Base-by-base conservation (phyloP, 2,329 filamentous ascomycete genomes). In the Fusarium sp. region DNA sequence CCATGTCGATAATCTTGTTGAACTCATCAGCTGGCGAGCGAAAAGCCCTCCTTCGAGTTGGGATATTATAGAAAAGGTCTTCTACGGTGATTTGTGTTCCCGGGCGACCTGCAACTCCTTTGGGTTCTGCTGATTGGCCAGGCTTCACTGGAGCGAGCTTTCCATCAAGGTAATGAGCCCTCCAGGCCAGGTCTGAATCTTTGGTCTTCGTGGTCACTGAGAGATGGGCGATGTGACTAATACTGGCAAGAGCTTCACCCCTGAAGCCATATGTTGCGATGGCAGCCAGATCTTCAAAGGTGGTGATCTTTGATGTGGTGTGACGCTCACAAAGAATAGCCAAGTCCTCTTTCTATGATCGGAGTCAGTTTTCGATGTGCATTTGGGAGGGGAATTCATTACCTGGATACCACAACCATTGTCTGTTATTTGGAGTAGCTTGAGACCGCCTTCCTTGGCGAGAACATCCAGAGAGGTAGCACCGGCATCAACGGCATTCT, bases 241-340 rank as follows among this genome's bases (percentile, higher is more conserved):
- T 99, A 82, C 96, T 98, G 17, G 96, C 96, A 59, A 99, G 84
- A 6, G 96, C 96, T 82, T 99, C 96, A 60, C 96, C 96, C 57
- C 96, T 92, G 78, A 99, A 99, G n/a, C 96, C 96, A 80, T 99
- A 99, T 2, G 96, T 98, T 54, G 91, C 91, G 71, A 99, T 98
- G 7, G 91, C 93, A 42, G 90, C 90, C 50, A 99, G 85, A 79
- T 99, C 96, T 80, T 98, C 95, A 74, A 99, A 99, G 8, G 90
- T 89, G 75, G 96, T 94, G 64, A 99, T 87, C 80, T 99, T 99
- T 15, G 95, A 98, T 0, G 96, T 99, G 13, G 96, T 99, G 79
- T 98, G 98, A 54, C 96, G 91, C 80, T 98, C 94, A 78, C 96
- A 99, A 7, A 99, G 86, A 63, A 99, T 97, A 3, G 92, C 86